Base-by-base conservation (phyloP, 2,329 filamentous ascomycete genomes). In the Fusarium temperatum region DNA sequence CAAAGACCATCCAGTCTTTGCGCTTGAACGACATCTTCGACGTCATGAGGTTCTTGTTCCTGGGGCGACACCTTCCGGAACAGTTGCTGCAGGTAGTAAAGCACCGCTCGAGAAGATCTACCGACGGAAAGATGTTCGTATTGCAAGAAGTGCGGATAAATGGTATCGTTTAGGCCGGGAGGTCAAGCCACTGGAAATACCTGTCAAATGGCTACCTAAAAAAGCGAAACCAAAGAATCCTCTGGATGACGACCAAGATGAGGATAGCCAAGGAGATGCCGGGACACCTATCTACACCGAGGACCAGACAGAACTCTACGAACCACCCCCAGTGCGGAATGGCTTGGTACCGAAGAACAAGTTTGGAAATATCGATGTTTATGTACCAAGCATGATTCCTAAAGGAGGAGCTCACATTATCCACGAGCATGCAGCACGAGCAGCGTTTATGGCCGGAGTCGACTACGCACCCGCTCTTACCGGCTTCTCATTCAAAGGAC, bases 281-380 rank as follows among this genome's bases (percentile, higher is more conserved):
- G 89, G 88, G 6, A 89, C 85, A 4, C 90, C 90, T 4, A 82
- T 92, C 4, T 93, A 89, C 77, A 90, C 86, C 0, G 80, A 86
- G 24, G 87, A 90, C 14, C 91, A 94, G 78, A 94, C 96, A 0
- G 89, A 92, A 20, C 69, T 91, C 0, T 98, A 97, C 81, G 83
- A 89, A 18, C 89, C 96, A 1, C 93, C 94, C 2, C 92, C 94
- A 0, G 91, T 98, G 3, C 85, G 93, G 8, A 84, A 91, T 58
- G 95, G 95, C 1, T 86, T 87, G 18, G 88, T 98, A 4, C 96
- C 96, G 0, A 96, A 94, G 83, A 99, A 99, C 80, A 91, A 92
- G 24, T 99, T 94, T 81, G 95, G 95, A 17, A 99, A 99, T 79
- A 92, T 98, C 67, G 96, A 98, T 78, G 89, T 97, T 44, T 98